phyloP scores from a whole-genome alignment of 208 protist species.

The Porcisia hertigi region DNA sequence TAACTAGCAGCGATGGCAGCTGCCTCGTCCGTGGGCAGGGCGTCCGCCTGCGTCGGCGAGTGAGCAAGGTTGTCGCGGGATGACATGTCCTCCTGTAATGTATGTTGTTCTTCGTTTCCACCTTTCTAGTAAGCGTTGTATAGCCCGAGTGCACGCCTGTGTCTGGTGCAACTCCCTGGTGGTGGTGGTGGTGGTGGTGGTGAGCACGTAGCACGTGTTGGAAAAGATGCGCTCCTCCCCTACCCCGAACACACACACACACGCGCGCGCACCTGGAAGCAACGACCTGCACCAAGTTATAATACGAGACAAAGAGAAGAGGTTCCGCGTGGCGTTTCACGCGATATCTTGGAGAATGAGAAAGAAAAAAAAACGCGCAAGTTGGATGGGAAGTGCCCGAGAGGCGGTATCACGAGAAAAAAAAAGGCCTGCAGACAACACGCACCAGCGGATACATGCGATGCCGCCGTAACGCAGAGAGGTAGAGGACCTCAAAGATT shows the following conservation, averaged over 20 bases:
- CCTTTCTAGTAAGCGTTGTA: not conserved
- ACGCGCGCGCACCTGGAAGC: no score
- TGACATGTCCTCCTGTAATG: not conserved
- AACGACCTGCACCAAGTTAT: no score
- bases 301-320: no score
- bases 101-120: not conserved
- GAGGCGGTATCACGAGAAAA: no score
- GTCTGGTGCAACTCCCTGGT: not conserved
- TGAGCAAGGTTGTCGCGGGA: not conserved
- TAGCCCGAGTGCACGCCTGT: not conserved
- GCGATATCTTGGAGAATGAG: no score
- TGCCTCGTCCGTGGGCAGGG: conserved; percentile 16
- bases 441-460: no score
- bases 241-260: not conserved
- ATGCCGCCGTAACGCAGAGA: no score
- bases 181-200: not conserved
- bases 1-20: conserved; percentile 28
- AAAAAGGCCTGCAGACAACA: no score
- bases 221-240: not conserved
- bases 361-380: no score
- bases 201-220: not conserved
- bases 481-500: no score
- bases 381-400: no score
- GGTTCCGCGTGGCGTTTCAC: no score
- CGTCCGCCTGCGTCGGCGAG: not conserved